These are phyloP conservation scores for Phellopilus nigrolimitatus DNA, from an alignment of 1,284 basidiomycete genomes.

Conservation along the genomic window DNA sequence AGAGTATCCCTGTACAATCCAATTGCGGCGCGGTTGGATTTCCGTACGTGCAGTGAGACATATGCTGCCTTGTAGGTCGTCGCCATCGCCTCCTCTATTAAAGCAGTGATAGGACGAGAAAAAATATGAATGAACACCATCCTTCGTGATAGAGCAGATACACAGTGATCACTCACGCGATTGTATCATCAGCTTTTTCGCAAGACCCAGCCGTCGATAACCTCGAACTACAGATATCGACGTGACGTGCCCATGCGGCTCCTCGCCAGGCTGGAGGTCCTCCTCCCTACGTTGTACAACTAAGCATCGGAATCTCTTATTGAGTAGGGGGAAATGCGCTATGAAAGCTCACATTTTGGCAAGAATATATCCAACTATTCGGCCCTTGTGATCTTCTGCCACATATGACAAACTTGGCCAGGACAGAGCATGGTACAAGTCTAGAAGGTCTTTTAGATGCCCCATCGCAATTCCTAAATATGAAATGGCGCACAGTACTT, in stretches of 20 bases:
- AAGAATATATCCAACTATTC: constrained; percentile 92
- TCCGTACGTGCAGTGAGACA: constrained; percentile 83
- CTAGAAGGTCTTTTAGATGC: constrained; percentile 36
- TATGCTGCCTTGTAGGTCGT: constrained; percentile 72
- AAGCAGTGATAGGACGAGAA: constrained; percentile 5
- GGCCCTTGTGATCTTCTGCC: constrained; percentile 84
- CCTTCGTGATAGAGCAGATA: not conserved
- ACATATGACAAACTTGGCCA: constrained; percentile 96
- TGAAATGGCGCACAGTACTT: constrained; percentile 67
- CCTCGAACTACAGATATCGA: constrained; percentile 86
- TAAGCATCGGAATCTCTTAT: not conserved
- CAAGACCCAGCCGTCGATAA: constrained; percentile 81
- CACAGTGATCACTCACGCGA: constrained; percentile 60
- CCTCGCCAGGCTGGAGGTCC: constrained; percentile 51
- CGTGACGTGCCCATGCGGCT: constrained; percentile 84
- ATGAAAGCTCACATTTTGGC: constrained; percentile 75
- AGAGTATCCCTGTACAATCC: constrained; percentile 79
- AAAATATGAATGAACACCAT: constrained; percentile 9
- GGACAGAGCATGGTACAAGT: constrained; percentile 83
- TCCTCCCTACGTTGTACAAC: constrained; percentile 54
- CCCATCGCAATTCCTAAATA: not conserved
- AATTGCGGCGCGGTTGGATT: constrained; percentile 82
- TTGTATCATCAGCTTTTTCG: constrained; percentile 83
- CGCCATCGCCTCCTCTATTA: constrained; percentile 81
- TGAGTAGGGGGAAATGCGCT: constrained; percentile 3